Conservation (phyloP, 768 basidiomycete genomes). For the Tylopilus vinaceipallidus region DNA sequence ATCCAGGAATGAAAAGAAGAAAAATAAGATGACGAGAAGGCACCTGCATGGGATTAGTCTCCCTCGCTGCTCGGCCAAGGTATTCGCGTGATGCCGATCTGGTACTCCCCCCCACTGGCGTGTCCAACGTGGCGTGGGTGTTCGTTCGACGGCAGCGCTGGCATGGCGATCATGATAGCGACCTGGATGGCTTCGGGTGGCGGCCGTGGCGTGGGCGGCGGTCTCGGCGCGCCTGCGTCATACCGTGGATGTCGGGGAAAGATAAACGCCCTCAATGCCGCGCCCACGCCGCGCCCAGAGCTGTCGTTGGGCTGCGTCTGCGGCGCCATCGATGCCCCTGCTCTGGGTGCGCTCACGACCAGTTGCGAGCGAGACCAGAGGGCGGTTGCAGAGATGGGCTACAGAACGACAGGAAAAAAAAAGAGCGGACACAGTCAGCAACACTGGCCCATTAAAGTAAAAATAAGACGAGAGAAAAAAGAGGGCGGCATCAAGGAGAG, state of each 20-base stretch:
- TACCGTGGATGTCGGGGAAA: constrained; percentile 1
- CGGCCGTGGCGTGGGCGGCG: constrained; percentile 9
- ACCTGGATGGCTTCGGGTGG: constrained; percentile 35
- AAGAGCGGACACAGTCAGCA: background rate
- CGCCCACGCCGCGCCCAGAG: background rate
- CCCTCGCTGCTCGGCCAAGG: constrained; percentile 31
- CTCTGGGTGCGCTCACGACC: background rate
- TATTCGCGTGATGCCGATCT: constrained; percentile 43
- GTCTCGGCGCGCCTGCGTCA: constrained; percentile 9
- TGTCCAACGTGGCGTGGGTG: constrained; percentile 5
- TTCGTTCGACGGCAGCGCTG: constrained; percentile 18
- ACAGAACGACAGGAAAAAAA: background rate
- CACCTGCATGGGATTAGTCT: background rate
- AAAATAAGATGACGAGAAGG: background rate
- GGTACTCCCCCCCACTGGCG: constrained; percentile 33
- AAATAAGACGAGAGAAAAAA: background rate
- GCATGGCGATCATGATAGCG: constrained; percentile 49
- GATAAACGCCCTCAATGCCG: constrained; percentile 7
- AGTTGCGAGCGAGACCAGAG: constrained; percentile 17
- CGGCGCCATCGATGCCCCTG: background rate
- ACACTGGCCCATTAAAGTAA: background rate
- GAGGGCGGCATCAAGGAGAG: too few species aligned
- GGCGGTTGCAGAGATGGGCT: constrained; percentile 26
- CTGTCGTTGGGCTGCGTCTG: background rate
- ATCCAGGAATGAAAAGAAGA: background rate